Evolutionary conservation across 2,329 filamentous ascomycete genomes (phyloP).

Genomic region (Claviceps arundinis): DNA sequence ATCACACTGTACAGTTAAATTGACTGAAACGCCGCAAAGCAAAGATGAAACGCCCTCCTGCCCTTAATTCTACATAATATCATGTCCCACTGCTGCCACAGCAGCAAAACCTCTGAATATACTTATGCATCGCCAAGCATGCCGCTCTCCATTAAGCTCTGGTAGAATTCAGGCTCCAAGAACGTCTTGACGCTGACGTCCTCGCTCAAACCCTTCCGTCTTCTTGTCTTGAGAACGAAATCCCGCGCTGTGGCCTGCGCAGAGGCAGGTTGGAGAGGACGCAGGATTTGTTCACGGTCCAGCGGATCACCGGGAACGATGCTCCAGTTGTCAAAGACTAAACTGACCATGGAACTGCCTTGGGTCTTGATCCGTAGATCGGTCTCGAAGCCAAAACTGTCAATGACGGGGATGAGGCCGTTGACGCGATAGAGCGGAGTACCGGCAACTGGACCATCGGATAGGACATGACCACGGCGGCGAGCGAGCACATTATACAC

Average conservation of each 20-base stretch:
- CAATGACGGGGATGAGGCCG: slow-evolving; percentile 87
- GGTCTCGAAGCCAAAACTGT: slow-evolving; percentile 96
- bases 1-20: not conserved
- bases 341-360: slow-evolving; percentile 75
- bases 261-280: slow-evolving; percentile 74
- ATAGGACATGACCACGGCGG: slow-evolving; percentile 80
- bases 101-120: no score
- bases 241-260: slow-evolving; percentile 86
- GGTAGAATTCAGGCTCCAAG: slow-evolving; percentile 86
- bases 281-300: slow-evolving; percentile 69
- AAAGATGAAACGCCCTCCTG: not conserved
- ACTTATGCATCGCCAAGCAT: slow-evolving; percentile 49
- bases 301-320: slow-evolving; percentile 93
- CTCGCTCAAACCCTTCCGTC: slow-evolving; percentile 87
- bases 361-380: slow-evolving; percentile 93
- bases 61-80: not conserved
- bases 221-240: slow-evolving; percentile 90
- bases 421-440: slow-evolving; percentile 87
- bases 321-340: slow-evolving; percentile 93
- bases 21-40: not conserved
- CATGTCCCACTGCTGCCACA: not conserved
- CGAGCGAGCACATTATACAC: slow-evolving; percentile 86
- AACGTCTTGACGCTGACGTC: slow-evolving; percentile 95
- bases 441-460: slow-evolving; percentile 87
- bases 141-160: slow-evolving; percentile 75